Percentiles rank a stretch among this genome's conserved stretches.
Evolutionary conservation across 371 early-diverging fungal species (phyloP).

Genomic region (Coemansia linderi): DNA sequence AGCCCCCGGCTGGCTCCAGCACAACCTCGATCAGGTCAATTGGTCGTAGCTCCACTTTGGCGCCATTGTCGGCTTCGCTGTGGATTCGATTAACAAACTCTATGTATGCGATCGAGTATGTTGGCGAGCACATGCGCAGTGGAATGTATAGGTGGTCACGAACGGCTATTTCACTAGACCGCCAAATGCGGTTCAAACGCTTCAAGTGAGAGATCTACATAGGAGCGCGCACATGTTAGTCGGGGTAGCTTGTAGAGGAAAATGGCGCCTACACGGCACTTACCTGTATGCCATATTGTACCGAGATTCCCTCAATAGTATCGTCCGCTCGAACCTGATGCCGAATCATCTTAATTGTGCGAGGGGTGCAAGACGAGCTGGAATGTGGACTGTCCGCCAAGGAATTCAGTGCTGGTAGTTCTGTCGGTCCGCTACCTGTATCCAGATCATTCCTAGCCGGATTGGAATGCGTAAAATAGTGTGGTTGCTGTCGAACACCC

Average conservation of each 20-base stretch:
- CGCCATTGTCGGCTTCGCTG: conserved; percentile 2
- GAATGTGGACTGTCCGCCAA: not conserved
- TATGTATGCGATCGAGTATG: conserved; percentile 26
- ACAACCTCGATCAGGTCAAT: conserved; percentile 42
- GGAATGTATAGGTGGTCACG: conserved; percentile 39
- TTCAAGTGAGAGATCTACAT: conserved; percentile 38
- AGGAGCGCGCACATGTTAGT: not conserved
- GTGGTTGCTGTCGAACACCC: not conserved
- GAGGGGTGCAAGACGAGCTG: conserved; percentile 1
- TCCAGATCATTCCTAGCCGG: not conserved
- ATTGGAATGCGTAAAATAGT: not conserved
- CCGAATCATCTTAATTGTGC: conserved; percentile 45
- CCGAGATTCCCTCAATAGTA: conserved; percentile 39
- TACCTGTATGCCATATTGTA: conserved; percentile 37
- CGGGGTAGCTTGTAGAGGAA: not conserved
- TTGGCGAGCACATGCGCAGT: conserved; percentile 39
- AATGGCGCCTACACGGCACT: not conserved
- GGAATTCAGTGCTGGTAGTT: not conserved
- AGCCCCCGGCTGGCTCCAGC: conserved; percentile 12
- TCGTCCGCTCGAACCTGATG: conserved; percentile 23
- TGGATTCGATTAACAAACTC: conserved; percentile 23
- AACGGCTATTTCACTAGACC: conserved; percentile 32
- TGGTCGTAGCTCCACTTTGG: not conserved
- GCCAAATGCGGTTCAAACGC: conserved; percentile 49
- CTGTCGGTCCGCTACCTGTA: not conserved